Evolutionary conservation across 768 basidiomycete species (phyloP), one percentile per base, ranked within the genome.

Genomic region (Sistotremastrum niveocremeum): DNA sequence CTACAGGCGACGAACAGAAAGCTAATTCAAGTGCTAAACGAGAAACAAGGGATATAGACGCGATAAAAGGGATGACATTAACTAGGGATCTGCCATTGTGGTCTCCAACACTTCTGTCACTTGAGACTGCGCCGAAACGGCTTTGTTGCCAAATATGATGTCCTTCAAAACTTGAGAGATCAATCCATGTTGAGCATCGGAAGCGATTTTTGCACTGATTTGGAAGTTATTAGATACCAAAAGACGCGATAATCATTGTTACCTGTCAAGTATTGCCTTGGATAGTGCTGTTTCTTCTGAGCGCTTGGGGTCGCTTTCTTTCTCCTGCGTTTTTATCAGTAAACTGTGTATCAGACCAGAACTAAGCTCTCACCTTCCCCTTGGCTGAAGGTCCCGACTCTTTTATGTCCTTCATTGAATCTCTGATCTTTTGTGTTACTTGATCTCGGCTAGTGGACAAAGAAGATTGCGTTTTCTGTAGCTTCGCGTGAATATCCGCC

Each of bases 121-220:
- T 20, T 20, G 20, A 20, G 20, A 20, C 20, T 20, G 20, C 20
- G 20, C 20, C 20, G 20, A 20, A 20, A 20, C 20, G 20, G 20
- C 20, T 20, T 20, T 20, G 20, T 20, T 20, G 20, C 20, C 20
- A 20, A 97, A 95, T 37, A 97, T 75, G 39, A 88, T 74, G 51
- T 94, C 90, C 60, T 98, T 97, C 58, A 98, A 72, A 4, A 94
- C 79, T 58, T 97, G 93, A 2, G 90, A 72, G 49, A 95, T 90
- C 45, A 98, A 76, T 2, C 90, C 93, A 54, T 97, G 91, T 54
- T 94, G 89, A 1, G 86, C 86, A 58, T 97, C 91, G 4, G 81
- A 73, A 0, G 90, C 80, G 45, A 97, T 88, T 56, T 85, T 90
- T 37, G 78, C 81, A 59, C 93, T 97, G 55, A 30, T 7, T 40